phyloP scores from a whole-genome alignment of 345 rosid genomes.

The Eucalyptus sp. region DNA sequence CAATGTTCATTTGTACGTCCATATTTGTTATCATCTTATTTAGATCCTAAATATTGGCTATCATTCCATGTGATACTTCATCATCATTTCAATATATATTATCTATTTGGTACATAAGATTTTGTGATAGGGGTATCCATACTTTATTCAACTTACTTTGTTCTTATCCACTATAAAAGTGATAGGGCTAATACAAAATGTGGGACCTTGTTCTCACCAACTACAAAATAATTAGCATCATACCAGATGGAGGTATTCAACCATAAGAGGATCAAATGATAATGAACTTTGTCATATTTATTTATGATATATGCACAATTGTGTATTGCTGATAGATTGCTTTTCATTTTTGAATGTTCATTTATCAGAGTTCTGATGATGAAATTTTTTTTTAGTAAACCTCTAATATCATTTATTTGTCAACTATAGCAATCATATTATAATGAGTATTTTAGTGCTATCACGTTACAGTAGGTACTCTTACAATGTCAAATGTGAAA shows the following conservation, averaged over 20 bases:
- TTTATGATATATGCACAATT: background rate
- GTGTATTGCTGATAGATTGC: background rate
- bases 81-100: background rate
- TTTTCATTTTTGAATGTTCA: background rate
- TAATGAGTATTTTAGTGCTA: background rate
- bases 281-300: background rate
- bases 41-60: background rate
- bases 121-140: background rate
- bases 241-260: background rate
- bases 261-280: background rate
- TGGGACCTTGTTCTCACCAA: background rate
- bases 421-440: background rate
- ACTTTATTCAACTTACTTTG: background rate
- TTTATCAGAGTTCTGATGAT: background rate
- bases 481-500: background rate
- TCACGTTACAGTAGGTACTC: background rate
- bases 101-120: background rate
- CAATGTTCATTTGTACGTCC: background rate
- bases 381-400: background rate
- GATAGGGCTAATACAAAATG: background rate
- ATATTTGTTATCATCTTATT: background rate
- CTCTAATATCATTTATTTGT: background rate
- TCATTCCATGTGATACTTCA: background rate
- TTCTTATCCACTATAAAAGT: background rate
- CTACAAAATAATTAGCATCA: background rate